phyloP scores from a whole-genome alignment of 2,329 filamentous ascomycete species.

The Phialocephala subalpina region DNA sequence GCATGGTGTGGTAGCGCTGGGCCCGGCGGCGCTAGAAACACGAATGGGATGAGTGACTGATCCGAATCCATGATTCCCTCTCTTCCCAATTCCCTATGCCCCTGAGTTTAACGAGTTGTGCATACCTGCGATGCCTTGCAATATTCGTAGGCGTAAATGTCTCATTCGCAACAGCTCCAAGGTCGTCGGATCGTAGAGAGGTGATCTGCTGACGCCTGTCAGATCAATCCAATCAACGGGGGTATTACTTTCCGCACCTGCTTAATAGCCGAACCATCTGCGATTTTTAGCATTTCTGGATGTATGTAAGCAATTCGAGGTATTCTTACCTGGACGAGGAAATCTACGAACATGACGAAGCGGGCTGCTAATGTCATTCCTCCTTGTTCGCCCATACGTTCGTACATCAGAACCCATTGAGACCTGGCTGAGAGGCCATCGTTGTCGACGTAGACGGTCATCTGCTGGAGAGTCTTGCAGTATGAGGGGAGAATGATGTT shows the following conservation, averaged over 20 bases:
- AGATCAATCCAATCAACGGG: conserved; percentile 32
- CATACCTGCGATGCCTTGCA: conserved; percentile 57
- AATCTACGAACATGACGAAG: conserved; percentile 64
- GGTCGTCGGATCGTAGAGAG: conserved; percentile 62
- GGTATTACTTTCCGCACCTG: conserved; percentile 49
- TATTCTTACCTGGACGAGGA: conserved; percentile 49
- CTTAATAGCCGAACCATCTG: conserved; percentile 57
- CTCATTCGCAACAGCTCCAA: conserved; percentile 58
- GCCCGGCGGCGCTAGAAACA: conserved; percentile 35
- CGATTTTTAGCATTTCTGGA: not conserved
- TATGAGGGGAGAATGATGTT: conserved; percentile 65
- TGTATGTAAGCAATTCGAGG: not conserved
- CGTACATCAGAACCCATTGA: conserved; percentile 67
- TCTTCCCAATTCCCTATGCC: conserved; percentile 4
- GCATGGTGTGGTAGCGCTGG: conserved; percentile 32
- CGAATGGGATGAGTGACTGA: conserved; percentile 32
- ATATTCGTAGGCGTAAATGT: conserved; percentile 60
- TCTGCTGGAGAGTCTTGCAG: conserved; percentile 59
- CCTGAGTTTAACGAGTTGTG: conserved; percentile 9
- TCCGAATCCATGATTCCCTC: conserved; percentile 24
- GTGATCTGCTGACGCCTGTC: conserved; percentile 49
- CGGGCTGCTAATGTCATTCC: conserved; percentile 58
- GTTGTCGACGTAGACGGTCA: conserved; percentile 60
- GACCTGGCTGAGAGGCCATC: conserved; percentile 54
- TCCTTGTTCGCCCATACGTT: conserved; percentile 60